These are phyloP conservation scores for Aspergillus brasiliensis DNA, from an alignment of 2,329 filamentous ascomycete species.

Conservation along the genomic window DNA sequence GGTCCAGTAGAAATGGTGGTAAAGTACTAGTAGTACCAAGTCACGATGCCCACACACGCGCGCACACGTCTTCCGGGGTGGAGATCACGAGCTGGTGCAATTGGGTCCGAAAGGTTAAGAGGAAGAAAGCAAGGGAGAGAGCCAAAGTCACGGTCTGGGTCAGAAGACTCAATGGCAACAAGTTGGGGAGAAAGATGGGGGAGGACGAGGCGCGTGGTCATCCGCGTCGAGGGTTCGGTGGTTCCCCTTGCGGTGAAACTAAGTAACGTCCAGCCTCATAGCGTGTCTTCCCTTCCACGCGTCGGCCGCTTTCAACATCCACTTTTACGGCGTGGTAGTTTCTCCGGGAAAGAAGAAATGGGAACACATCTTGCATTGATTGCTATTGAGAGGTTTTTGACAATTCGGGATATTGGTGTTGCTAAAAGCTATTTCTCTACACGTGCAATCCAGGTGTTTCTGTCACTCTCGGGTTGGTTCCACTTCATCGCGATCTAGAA, in stretches of 20 bases:
- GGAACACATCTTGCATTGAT: no score
- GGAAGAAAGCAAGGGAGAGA: not conserved
- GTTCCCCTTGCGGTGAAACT: conserved; percentile 4
- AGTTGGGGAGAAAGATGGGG: not conserved
- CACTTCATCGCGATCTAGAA: not conserved
- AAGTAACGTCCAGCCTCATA: not conserved
- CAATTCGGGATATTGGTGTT: no score
- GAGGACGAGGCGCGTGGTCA: not conserved
- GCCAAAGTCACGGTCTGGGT: not conserved
- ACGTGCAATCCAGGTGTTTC: no score
- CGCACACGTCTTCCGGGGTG: not conserved
- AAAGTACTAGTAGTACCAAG: not conserved
- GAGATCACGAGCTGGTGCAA: not conserved
- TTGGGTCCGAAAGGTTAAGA: not conserved
- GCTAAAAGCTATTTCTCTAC: no score
- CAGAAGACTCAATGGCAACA: conserved; percentile 8
- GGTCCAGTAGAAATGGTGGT: not conserved
- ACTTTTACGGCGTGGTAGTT: no score
- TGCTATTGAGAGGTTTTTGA: no score
- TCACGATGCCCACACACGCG: not conserved
- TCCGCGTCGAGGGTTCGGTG: conserved; percentile 1
- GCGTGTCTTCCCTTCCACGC: not conserved
- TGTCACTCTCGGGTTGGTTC: not conserved
- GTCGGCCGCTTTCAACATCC: not conserved
- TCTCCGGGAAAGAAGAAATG: no score